phyloP scores from a whole-genome alignment of 805 yeast genomes.

The Candida argentea region DNA sequence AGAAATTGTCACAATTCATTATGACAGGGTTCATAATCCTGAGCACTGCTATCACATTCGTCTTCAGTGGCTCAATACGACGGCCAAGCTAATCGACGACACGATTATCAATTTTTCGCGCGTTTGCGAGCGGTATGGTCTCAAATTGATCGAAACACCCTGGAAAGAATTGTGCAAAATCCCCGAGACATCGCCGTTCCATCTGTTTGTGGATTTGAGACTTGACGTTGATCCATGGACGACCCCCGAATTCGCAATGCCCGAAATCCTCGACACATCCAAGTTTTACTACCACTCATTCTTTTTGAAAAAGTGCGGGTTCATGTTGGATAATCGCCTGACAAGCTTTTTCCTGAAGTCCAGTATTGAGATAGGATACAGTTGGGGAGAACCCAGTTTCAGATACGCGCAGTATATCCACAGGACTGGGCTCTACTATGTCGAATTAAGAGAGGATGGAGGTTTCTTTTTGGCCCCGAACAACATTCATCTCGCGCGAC shows the following conservation, averaged over 20 bases:
- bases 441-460: constrained; percentile 74
- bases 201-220: constrained; percentile 64
- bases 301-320: constrained; percentile 59
- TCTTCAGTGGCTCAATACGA: constrained; percentile 86
- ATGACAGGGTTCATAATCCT: constrained; percentile 88
- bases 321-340: constrained; percentile 73
- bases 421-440: constrained; percentile 78
- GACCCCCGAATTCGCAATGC: constrained; percentile 40
- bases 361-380: constrained; percentile 60
- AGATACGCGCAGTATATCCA: constrained; percentile 86
- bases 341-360: constrained; percentile 47
- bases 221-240: constrained; percentile 65
- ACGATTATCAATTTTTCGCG: constrained; percentile 69
- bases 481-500: constrained; percentile 69
- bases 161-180: constrained; percentile 77
- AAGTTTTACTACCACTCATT: constrained; percentile 70
- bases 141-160: constrained; percentile 74
- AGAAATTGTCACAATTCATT: constrained; percentile 74
- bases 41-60: constrained; percentile 89
- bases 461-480: constrained; percentile 79
- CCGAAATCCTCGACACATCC: constrained; percentile 35
- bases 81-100: constrained; percentile 78
- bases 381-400: constrained; percentile 87
- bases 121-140: constrained; percentile 76
- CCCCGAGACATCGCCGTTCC: constrained; percentile 76